These are phyloP conservation scores for Vararia minispora DNA, from an alignment of 768 basidiomycete species.

Conservation along the genomic window DNA sequence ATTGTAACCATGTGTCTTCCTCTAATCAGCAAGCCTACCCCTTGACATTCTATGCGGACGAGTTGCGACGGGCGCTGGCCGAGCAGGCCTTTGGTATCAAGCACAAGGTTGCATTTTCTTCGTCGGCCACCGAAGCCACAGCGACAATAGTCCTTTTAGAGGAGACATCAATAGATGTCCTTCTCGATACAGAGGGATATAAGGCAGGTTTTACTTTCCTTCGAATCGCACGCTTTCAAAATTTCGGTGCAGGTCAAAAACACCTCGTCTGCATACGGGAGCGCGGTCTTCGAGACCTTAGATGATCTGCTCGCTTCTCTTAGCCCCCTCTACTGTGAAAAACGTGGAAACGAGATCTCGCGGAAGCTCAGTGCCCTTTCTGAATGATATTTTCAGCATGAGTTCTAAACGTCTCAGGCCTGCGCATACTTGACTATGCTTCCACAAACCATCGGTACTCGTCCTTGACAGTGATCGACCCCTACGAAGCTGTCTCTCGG, in stretches of 20 bases:
- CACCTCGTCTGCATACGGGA: background rate
- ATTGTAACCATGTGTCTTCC: no score
- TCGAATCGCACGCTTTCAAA: background rate
- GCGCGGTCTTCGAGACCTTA: slow-evolving; percentile 8
- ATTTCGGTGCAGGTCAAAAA: background rate
- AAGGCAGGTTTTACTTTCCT: slow-evolving; percentile 3
- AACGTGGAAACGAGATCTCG: slow-evolving; percentile 2
- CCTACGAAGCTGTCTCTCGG: no score
- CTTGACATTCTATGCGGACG: slow-evolving; percentile 11
- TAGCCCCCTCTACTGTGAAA: slow-evolving; percentile 7
- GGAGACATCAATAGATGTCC: slow-evolving; percentile 4
- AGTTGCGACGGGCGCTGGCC: slow-evolving; percentile 7
- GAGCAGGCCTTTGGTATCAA: slow-evolving; percentile 11
- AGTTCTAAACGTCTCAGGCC: background rate
- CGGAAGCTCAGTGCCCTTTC: slow-evolving; percentile 4
- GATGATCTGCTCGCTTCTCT: slow-evolving; percentile 9
- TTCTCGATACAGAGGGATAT: slow-evolving; percentile 8
- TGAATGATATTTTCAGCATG: background rate
- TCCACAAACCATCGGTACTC: no score
- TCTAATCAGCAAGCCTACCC: no score
- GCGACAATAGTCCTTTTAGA: slow-evolving; percentile 9
- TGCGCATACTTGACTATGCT: no score
- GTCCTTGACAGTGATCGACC: no score
- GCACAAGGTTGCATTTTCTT: background rate
- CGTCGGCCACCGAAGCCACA: slow-evolving; percentile 4